Evolutionary conservation across 2,329 filamentous ascomycete genomes (phyloP).

Genomic region (Coniochaeta sp.): DNA sequence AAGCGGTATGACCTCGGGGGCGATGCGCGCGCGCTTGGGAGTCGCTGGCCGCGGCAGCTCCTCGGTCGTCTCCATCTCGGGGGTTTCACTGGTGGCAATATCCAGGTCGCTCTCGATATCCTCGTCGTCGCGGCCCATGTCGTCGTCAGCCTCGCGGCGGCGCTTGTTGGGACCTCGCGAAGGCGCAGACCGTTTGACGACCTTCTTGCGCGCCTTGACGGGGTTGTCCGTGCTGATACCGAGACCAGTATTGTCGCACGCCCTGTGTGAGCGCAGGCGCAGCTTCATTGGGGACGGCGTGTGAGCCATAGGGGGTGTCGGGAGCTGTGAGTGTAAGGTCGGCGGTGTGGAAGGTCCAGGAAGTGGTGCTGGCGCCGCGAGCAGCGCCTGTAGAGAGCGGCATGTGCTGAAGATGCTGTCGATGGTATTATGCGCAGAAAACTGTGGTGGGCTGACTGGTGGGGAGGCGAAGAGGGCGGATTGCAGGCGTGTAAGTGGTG

Average conservation of each 20-base stretch:
- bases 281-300: conserved; percentile 45
- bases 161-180: conserved; percentile 46
- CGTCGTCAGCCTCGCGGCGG: conserved; percentile 39
- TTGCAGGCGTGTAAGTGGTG: conserved; percentile 35
- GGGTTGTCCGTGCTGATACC: conserved; percentile 18
- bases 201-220: conserved; percentile 33
- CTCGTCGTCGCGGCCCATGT: conserved; percentile 32
- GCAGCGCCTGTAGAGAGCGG: conserved; percentile 53
- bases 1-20: conserved; percentile 52
- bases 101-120: conserved; percentile 14
- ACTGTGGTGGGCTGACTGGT: conserved; percentile 46
- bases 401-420: conserved; percentile 52
- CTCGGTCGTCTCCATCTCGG: conserved; percentile 13
- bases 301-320: conserved; percentile 48
- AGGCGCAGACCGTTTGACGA: conserved; percentile 40
- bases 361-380: conserved; percentile 31
- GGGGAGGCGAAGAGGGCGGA: conserved; percentile 49
- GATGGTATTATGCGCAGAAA: conserved; percentile 37
- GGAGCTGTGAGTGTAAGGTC: conserved; percentile 31
- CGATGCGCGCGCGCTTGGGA: conserved; percentile 53
- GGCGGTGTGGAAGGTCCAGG: conserved; percentile 33
- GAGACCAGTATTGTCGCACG: conserved; percentile 9
- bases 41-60: conserved; percentile 36
- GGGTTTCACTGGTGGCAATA: conserved; percentile 5
- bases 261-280: conserved; percentile 42